Conservation (phyloP, 805 yeast species). For the Myxozyma sirexii region DNA sequence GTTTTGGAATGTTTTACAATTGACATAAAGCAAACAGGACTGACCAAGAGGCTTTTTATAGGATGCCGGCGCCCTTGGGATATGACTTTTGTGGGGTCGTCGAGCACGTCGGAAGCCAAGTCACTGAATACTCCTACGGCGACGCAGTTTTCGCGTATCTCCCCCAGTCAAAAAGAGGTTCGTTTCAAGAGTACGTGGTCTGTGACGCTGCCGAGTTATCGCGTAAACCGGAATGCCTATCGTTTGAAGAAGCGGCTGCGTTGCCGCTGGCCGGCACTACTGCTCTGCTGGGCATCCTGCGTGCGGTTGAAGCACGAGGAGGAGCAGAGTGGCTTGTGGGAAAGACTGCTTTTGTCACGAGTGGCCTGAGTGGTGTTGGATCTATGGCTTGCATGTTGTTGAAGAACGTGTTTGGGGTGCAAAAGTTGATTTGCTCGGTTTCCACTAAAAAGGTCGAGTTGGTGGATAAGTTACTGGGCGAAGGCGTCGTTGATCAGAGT, state of each 20-base stretch:
- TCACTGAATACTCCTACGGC: slow-evolving; percentile 27
- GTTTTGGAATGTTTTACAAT: not conserved
- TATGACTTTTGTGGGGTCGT: slow-evolving; percentile 34
- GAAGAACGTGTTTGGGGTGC: slow-evolving; percentile 31
- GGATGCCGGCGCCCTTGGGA: slow-evolving; percentile 31
- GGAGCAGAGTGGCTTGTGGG: not conserved
- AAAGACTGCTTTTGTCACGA: slow-evolving; percentile 33
- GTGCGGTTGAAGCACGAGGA: not conserved
- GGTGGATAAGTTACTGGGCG: slow-evolving; percentile 28
- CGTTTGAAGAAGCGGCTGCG: slow-evolving; percentile 32
- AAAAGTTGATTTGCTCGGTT: slow-evolving; percentile 32
- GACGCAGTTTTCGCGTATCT: slow-evolving; percentile 29
- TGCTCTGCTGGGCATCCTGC: slow-evolving; percentile 1
- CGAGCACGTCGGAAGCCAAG: slow-evolving; percentile 31
- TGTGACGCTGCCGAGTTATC: slow-evolving; percentile 7
- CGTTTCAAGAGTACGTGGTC: slow-evolving; percentile 28
- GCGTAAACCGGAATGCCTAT: slow-evolving; percentile 31
- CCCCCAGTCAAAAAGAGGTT: not conserved
- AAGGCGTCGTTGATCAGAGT: slow-evolving; percentile 28
- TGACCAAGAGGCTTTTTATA: not conserved
- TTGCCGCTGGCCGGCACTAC: slow-evolving; percentile 33
- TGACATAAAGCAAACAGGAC: too few species aligned
- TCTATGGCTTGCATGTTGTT: slow-evolving; percentile 31
- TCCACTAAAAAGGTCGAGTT: slow-evolving; percentile 31
- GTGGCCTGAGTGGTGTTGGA: slow-evolving; percentile 29